These are phyloP conservation scores for Rachicladosporium sp. DNA, from an alignment of 2,329 filamentous ascomycete species.

Conservation along the genomic window DNA sequence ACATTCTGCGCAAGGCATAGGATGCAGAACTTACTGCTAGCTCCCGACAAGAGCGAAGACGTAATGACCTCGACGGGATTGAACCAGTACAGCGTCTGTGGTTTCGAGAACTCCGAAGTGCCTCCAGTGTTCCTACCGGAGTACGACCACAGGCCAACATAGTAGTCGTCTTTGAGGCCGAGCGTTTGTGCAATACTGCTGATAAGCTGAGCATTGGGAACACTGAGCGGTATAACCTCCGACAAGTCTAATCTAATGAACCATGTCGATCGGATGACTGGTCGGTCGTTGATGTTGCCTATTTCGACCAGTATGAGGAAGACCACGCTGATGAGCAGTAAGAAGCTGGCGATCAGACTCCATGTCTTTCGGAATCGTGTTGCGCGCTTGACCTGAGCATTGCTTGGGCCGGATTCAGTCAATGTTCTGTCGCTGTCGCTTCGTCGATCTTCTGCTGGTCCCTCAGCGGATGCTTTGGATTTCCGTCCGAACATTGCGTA, in stretches of 20 bases:
- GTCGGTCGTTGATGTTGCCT: constrained; percentile 53
- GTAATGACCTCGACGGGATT: constrained; percentile 75
- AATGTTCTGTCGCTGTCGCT: not conserved
- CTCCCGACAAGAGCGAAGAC: constrained; percentile 67
- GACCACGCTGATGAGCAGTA: constrained; percentile 62
- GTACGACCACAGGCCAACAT: constrained; percentile 82
- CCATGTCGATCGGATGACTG: constrained; percentile 56
- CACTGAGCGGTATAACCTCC: constrained; percentile 62
- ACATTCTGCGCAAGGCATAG: too few species aligned
- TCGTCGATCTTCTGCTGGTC: not conserved
- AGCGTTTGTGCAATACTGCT: constrained; percentile 79
- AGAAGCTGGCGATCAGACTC: constrained; percentile 51
- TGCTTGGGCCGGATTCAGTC: constrained; percentile 15
- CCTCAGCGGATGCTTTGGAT: not conserved
- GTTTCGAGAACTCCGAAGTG: constrained; percentile 62
- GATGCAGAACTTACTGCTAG: constrained; percentile 56
- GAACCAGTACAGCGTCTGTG: constrained; percentile 71
- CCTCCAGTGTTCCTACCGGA: constrained; percentile 75
- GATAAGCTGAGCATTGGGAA: constrained; percentile 62
- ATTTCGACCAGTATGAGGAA: constrained; percentile 74
- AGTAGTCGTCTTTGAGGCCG: constrained; percentile 88
- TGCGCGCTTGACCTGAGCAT: constrained; percentile 32
- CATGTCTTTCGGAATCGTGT: constrained; percentile 47
- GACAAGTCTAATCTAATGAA: constrained; percentile 77
- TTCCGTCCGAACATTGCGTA: not conserved